Evolutionary conservation across 371 early-diverging fungal genomes (phyloP).

Genomic region (Mortierella sp.): DNA sequence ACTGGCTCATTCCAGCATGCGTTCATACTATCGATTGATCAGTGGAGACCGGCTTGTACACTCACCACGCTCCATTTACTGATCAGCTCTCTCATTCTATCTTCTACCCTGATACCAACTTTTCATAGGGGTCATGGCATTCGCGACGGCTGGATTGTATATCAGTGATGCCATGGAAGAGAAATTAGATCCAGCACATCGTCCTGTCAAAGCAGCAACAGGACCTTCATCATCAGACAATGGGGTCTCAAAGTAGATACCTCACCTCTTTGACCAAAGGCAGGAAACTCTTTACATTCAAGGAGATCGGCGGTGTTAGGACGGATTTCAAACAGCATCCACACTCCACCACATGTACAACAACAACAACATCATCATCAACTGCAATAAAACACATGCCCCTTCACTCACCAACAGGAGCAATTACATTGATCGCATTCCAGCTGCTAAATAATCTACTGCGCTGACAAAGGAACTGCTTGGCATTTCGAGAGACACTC

Average conservation of each 20-base stretch:
- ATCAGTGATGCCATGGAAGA: constrained; percentile 54
- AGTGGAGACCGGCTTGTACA: too few species aligned
- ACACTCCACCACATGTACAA: too few species aligned
- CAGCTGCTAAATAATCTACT: too few species aligned
- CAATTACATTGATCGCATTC: too few species aligned
- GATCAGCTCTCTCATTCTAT: neutral
- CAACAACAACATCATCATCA: too few species aligned
- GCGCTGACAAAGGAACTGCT: too few species aligned
- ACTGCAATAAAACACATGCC: too few species aligned
- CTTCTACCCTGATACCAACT: neutral
- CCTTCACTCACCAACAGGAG: too few species aligned
- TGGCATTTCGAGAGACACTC: too few species aligned
- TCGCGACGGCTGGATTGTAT: constrained; percentile 42
- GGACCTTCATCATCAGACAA: constrained; percentile 2
- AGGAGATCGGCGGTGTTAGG: too few species aligned
- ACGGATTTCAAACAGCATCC: too few species aligned
- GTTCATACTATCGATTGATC: too few species aligned
- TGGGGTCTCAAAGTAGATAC: neutral
- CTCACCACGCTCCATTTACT: neutral
- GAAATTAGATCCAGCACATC: constrained; percentile 33
- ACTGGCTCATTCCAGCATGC: neutral
- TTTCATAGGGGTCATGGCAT: constrained; percentile 44
- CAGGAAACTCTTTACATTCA: neutral
- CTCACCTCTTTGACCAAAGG: neutral
- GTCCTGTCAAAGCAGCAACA: neutral